Percentiles rank a stretch among this genome's conserved stretches.
Conservation (phyloP, 345 rosid species). For the Eucalyptus erythrocorys region DNA sequence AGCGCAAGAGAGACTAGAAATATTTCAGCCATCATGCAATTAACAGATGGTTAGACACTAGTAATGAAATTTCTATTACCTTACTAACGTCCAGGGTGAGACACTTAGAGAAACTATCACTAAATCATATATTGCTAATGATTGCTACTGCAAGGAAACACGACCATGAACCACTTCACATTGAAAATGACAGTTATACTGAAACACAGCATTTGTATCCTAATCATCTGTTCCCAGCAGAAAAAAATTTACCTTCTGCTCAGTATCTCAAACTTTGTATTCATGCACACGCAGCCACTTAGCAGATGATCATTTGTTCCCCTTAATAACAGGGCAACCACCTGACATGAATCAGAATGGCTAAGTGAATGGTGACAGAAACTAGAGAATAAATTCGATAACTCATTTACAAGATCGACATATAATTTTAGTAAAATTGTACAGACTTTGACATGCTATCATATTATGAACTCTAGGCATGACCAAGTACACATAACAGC, state of each 20-base stretch:
- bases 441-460: neutral
- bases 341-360: slow-evolving; percentile 1
- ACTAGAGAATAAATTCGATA: neutral
- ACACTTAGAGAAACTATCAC: neutral
- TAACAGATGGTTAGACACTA: neutral
- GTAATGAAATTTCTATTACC: neutral
- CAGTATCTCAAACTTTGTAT: neutral
- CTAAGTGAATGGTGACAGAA: neutral
- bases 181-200: neutral
- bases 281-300: slow-evolving; percentile 30
- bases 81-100: neutral
- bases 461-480: neutral
- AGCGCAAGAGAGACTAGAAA: neutral
- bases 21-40: neutral
- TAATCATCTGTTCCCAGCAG: neutral
- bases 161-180: neutral
- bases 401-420: neutral
- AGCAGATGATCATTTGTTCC: slow-evolving; percentile 34
- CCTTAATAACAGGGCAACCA: slow-evolving; percentile 30
- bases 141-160: neutral
- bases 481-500: neutral
- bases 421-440: neutral
- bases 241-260: neutral
- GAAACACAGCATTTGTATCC: neutral
- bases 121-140: neutral